Conservation (phyloP, 2,329 filamentous ascomycete genomes). For the Colletotrichum tabaci region DNA sequence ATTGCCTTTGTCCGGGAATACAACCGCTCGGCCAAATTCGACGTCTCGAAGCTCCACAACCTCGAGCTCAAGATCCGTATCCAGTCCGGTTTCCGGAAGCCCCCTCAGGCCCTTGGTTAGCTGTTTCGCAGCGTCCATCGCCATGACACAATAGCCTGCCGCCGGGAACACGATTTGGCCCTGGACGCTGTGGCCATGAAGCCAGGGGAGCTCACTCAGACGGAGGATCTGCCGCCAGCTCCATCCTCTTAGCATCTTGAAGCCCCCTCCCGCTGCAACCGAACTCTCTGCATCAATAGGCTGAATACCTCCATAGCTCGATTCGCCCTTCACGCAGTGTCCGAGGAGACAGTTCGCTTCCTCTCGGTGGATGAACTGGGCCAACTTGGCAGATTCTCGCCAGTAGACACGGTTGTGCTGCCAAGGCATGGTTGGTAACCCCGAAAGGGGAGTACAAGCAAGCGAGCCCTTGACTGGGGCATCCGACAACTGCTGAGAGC, state of each 20-base stretch:
- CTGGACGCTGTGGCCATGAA: slow-evolving; percentile 54
- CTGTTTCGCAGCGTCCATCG: slow-evolving; percentile 55
- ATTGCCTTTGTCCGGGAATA: slow-evolving; percentile 1
- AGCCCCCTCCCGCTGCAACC: not conserved
- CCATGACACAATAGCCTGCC: slow-evolving; percentile 60
- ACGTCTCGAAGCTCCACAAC: slow-evolving; percentile 16
- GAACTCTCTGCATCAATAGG: not conserved
- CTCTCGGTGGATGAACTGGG: slow-evolving; percentile 34
- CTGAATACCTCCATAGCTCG: not conserved
- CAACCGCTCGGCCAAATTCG: slow-evolving; percentile 15
- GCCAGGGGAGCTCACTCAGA: slow-evolving; percentile 52
- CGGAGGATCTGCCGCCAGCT: slow-evolving; percentile 45
- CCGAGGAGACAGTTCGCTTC: slow-evolving; percentile 1
- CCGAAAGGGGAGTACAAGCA: not conserved
- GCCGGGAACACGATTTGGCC: slow-evolving; percentile 59
- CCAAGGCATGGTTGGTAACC: slow-evolving; percentile 39
- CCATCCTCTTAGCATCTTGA: not conserved
- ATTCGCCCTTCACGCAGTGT: not conserved
- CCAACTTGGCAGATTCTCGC: slow-evolving; percentile 20
- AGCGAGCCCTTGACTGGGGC: not conserved
- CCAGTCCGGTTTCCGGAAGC: not conserved
- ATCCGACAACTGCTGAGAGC: not conserved
- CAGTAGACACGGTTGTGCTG: slow-evolving; percentile 36
- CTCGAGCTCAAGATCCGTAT: not conserved
- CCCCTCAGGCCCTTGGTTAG: slow-evolving; percentile 17